phyloP scores from a whole-genome alignment of 1,284 basidiomycete species.

The Abortiporus biennis region DNA sequence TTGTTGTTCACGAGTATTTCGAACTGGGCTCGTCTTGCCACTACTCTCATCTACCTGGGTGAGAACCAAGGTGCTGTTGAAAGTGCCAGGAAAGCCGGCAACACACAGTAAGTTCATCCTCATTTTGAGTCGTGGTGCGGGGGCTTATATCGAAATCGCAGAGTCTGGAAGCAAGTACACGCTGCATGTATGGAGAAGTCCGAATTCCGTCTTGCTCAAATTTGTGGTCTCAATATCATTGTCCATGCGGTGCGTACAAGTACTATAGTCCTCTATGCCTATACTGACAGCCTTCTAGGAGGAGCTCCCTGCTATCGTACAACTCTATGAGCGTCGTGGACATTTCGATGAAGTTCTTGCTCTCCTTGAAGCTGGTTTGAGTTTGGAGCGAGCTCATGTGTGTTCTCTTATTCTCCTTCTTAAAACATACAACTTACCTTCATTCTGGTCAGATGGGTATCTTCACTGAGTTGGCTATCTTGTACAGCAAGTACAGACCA shows the following conservation, averaged over 20 bases:
- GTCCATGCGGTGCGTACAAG: slow-evolving; percentile 71
- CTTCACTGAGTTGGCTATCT: slow-evolving; percentile 91
- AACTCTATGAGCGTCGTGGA: slow-evolving; percentile 87
- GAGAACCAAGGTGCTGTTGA: slow-evolving; percentile 99
- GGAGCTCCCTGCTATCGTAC: slow-evolving; percentile 80
- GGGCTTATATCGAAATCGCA: slow-evolving; percentile 23
- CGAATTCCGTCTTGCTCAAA: slow-evolving; percentile 97
- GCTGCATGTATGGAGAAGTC: slow-evolving; percentile 96
- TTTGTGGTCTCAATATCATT: slow-evolving; percentile 94
- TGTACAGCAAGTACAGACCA: slow-evolving; percentile 96
- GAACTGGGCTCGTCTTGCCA: slow-evolving; percentile 97
- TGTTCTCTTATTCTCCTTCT: slow-evolving; percentile 22
- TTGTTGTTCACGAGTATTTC: slow-evolving; percentile 95
- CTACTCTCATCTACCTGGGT: slow-evolving; percentile 96
- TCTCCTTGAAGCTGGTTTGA: slow-evolving; percentile 91
- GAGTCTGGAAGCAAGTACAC: slow-evolving; percentile 99
- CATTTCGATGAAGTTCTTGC: slow-evolving; percentile 93
- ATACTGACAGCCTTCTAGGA: slow-evolving; percentile 46
- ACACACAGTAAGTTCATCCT: slow-evolving; percentile 81
- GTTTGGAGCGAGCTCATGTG: slow-evolving; percentile 93
- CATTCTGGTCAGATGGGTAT: slow-evolving; percentile 62
- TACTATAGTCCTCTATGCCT: neutral
- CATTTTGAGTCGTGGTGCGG: slow-evolving; percentile 2
- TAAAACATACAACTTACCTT: neutral
- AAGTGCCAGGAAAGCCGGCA: slow-evolving; percentile 97